A percentile compares a stretch with the other conserved stretches of the same genome.
These are phyloP conservation scores for Withania somnifera DNA, from an alignment of 305 asterid species.

Conservation along the genomic window DNA sequence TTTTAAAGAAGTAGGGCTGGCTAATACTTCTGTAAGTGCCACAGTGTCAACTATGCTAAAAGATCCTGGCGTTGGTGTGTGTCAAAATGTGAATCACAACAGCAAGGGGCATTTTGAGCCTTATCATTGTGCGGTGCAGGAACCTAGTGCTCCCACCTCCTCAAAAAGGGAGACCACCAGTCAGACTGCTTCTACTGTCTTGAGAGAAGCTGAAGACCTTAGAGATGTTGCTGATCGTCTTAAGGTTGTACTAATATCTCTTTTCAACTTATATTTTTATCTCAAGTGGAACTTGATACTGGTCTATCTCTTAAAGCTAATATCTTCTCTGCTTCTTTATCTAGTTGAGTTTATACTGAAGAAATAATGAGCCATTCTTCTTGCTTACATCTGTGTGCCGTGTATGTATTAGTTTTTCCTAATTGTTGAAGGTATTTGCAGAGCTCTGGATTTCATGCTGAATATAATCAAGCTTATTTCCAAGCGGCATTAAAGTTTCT, in stretches of 20 bases:
- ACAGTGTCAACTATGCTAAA: constrained; percentile 32
- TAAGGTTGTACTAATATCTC: constrained; percentile 42
- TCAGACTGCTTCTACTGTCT: constrained; percentile 26
- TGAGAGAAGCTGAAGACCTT: constrained; percentile 74
- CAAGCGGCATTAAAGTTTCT: constrained; percentile 80
- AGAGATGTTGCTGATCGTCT: constrained; percentile 60
- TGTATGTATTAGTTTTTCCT: background rate
- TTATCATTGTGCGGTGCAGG: constrained; percentile 22
- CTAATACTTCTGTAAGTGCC: constrained; percentile 30
- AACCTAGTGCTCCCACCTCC: constrained; percentile 18
- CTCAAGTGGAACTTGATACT: background rate
- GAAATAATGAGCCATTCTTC: background rate
- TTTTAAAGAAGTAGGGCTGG: constrained; percentile 22
- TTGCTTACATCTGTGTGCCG: background rate
- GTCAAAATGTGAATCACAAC: constrained; percentile 24
- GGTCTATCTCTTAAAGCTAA: background rate
- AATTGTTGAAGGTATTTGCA: constrained; percentile 20
- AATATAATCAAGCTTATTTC: constrained; percentile 65
- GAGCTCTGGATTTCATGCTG: constrained; percentile 64
- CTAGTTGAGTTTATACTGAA: background rate
- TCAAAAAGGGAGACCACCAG: constrained; percentile 29
- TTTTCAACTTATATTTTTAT: background rate
- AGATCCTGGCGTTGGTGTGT: constrained; percentile 18
- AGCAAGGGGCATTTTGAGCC: constrained; percentile 16
- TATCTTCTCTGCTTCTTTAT: constrained; percentile 2